A percentile compares a stretch with the other conserved stretches of the same genome.
Conservation (phyloP, 495 filamentous ascomycete genomes). For the Amphirosellinia nigrospora region DNA sequence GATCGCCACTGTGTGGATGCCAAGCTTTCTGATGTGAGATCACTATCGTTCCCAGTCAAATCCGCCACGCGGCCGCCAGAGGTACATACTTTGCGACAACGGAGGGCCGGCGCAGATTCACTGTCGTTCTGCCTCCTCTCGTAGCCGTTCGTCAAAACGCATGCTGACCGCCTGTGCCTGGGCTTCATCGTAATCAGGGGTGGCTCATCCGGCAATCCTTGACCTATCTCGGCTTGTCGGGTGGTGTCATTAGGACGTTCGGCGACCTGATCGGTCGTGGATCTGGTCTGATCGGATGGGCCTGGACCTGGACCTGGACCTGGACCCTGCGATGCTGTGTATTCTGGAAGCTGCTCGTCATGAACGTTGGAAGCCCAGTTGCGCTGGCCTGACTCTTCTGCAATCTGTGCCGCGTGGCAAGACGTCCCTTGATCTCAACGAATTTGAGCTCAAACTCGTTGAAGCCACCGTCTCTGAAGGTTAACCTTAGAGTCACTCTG, state of each 20-base stretch:
- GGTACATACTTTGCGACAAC: neutral
- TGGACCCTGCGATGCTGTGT: slow-evolving; percentile 55
- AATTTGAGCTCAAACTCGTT: slow-evolving; percentile 88
- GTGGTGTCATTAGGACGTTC: slow-evolving; percentile 28
- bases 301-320: neutral
- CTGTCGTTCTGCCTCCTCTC: slow-evolving; percentile 53
- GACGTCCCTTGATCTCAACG: slow-evolving; percentile 81
- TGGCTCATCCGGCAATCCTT: slow-evolving; percentile 71
- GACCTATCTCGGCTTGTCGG: slow-evolving; percentile 32
- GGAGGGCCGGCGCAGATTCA: slow-evolving; percentile 27
- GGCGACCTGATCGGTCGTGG: slow-evolving; percentile 24
- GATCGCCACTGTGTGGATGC: slow-evolving; percentile 6
- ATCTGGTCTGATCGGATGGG: slow-evolving; percentile 30
- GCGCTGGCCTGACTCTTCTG: slow-evolving; percentile 51
- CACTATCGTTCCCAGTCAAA: neutral
- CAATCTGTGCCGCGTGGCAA: slow-evolving; percentile 80
- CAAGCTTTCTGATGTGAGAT: slow-evolving; percentile 23
- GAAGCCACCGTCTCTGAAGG: slow-evolving; percentile 93
- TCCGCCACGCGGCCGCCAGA: neutral
- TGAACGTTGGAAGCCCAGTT: slow-evolving; percentile 66
- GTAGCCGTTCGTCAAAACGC: slow-evolving; percentile 53
- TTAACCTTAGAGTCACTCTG: slow-evolving; percentile 78
- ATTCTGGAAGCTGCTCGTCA: slow-evolving; percentile 85
- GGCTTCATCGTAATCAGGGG: slow-evolving; percentile 94
- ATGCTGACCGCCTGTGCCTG: slow-evolving; percentile 75